A percentile compares a stretch with the other conserved stretches of the same genome.
phyloP scores from a whole-genome alignment of 2,329 filamentous ascomycete genomes.

The Lachnellula willkommii region DNA sequence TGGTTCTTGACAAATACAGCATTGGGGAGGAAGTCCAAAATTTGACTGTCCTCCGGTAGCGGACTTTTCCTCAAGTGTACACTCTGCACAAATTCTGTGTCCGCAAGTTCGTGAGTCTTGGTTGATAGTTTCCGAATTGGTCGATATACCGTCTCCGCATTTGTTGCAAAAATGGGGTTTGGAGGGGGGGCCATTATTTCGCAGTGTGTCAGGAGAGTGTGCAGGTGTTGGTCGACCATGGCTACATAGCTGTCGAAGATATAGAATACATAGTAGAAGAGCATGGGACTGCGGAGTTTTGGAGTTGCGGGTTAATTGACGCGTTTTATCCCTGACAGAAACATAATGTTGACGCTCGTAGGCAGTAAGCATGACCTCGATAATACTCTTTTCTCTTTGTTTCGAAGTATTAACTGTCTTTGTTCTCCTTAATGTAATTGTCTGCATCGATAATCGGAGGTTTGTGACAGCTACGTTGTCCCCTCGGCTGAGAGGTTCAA shows the following conservation, averaged over 20 bases:
- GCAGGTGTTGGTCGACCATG: background rate
- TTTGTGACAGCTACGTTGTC: background rate
- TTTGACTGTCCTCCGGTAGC: background rate
- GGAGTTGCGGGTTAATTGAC: background rate
- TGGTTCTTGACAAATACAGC: constrained; percentile 2
- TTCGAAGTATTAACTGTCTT: background rate
- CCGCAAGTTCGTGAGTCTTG: background rate
- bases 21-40: background rate
- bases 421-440: background rate
- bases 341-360: background rate
- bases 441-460: background rate
- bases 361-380: background rate
- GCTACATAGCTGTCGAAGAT: background rate
- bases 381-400: background rate
- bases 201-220: background rate
- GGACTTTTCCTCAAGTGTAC: background rate
- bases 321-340: background rate
- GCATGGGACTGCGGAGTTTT: background rate
- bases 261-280: background rate
- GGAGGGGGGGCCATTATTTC: background rate
- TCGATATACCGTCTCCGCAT: background rate
- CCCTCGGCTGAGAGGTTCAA: background rate
- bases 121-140: background rate
- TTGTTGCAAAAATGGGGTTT: background rate
- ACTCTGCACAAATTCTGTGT: constrained; percentile 2